A percentile compares a stretch with the other conserved stretches of the same genome.
Conservation (phyloP, 164 flowering plant genomes). For the Pachysandra terminalis region DNA sequence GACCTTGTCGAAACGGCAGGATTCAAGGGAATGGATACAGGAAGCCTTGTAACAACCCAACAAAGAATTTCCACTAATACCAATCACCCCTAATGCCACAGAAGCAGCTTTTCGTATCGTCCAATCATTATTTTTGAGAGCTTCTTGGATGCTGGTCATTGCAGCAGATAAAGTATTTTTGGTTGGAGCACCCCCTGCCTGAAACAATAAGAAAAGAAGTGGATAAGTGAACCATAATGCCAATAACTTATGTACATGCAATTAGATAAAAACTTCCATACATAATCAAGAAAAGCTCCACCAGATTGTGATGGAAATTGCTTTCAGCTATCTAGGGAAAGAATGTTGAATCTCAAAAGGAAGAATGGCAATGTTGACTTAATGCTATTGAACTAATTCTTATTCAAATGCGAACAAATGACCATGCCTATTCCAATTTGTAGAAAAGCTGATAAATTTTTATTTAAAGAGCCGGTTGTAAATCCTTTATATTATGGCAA, state of each 20-base stretch:
- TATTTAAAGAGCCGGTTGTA: too few relatives aligned
- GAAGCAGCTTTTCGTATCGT: conserved; percentile 89
- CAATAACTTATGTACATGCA: neutral
- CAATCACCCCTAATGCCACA: conserved; percentile 64
- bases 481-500: too few relatives aligned
- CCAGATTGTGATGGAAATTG: too few relatives aligned
- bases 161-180: conserved; percentile 52
- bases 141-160: conserved; percentile 65
- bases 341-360: too few relatives aligned
- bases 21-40: conserved; percentile 64
- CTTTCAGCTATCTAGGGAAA: too few relatives aligned
- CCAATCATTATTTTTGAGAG: conserved; percentile 86
- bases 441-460: too few relatives aligned
- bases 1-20: conserved; percentile 96
- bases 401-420: too few relatives aligned
- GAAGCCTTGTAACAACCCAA: conserved; percentile 54
- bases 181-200: conserved; percentile 90
- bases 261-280: neutral
- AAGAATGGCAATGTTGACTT: too few relatives aligned
- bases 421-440: too few relatives aligned
- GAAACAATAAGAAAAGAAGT: conserved; percentile 11
- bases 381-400: too few relatives aligned
- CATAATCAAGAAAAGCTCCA: too few relatives aligned
- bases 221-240: neutral
- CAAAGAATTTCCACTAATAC: conserved; percentile 42